Evolutionary conservation across 352 stramenopile species (phyloP).

Genomic region (Globisporangium splendens): DNA sequence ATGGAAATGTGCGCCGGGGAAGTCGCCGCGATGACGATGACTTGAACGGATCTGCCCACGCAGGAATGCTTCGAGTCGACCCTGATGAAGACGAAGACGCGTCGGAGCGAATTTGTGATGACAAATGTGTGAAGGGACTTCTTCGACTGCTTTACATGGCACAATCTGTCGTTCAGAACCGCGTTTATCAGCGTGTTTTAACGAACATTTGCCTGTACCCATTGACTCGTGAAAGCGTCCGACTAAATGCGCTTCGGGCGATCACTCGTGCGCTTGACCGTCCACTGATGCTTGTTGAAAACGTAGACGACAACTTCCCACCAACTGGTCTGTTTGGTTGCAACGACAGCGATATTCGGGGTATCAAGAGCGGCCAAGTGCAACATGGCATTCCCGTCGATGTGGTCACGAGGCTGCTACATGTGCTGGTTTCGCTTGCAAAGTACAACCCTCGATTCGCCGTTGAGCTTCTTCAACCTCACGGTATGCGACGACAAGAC

Average conservation of each 20-base stretch:
- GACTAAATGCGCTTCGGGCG: slow-evolving; percentile 57
- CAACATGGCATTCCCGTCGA: slow-evolving; percentile 64
- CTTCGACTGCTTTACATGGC: slow-evolving; percentile 78
- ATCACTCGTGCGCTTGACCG: slow-evolving; percentile 48
- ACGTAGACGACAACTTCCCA: slow-evolving; percentile 53
- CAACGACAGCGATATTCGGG: slow-evolving; percentile 18
- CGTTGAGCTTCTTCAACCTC: slow-evolving; percentile 80
- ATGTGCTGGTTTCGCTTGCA: slow-evolving; percentile 80
- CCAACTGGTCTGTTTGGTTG: slow-evolving; percentile 55
- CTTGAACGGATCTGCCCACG: slow-evolving; percentile 22
- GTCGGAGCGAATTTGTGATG: slow-evolving; percentile 62
- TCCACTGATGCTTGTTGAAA: slow-evolving; percentile 29
- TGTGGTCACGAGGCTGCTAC: slow-evolving; percentile 87
- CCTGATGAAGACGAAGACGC: slow-evolving; percentile 67
- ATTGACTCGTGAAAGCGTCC: slow-evolving; percentile 56
- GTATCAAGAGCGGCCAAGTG: slow-evolving; percentile 3
- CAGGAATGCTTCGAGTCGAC: slow-evolving; percentile 68
- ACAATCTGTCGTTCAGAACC: slow-evolving; percentile 78
- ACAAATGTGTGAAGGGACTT: slow-evolving; percentile 59
- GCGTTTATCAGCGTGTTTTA: slow-evolving; percentile 74
- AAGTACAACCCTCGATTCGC: slow-evolving; percentile 92
- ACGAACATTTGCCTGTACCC: slow-evolving; percentile 82
- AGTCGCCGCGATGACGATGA: slow-evolving; percentile 38
- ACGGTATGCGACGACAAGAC: slow-evolving; percentile 41
- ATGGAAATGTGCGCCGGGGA: slow-evolving; percentile 22